Evolutionary conservation across 1,284 basidiomycete species (phyloP).

Genomic region (Albatrellus sp.): DNA sequence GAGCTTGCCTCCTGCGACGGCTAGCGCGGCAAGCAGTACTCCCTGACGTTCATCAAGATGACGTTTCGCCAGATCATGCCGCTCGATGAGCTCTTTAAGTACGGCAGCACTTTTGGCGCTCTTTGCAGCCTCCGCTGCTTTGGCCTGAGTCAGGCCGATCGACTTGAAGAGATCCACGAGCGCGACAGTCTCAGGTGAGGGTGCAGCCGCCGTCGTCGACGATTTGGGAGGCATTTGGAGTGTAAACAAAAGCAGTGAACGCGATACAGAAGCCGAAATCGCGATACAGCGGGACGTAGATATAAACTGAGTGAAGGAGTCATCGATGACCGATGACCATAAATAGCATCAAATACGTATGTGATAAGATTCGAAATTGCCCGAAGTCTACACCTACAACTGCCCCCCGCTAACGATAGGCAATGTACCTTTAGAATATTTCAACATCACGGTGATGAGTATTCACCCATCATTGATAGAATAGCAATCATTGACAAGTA

Average conservation of each 20-base stretch:
- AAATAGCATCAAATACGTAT: conserved; percentile 12
- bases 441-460: no score
- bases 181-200: conserved; percentile 18
- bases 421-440: no score
- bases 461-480: no score
- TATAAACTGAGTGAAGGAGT: conserved; percentile 2
- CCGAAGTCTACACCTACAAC: no score
- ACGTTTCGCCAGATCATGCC: conserved; percentile 34
- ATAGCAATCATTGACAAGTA: no score
- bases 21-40: conserved; percentile 58
- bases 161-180: conserved; percentile 65
- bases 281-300: conserved; percentile 3
- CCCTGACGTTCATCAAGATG: conserved; percentile 74
- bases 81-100: conserved; percentile 62
- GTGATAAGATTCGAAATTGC: no score
- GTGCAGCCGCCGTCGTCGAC: conserved; percentile 7
- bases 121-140: conserved; percentile 77
- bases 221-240: conserved; percentile 20
- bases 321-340: conserved; percentile 5
- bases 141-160: conserved; percentile 68
- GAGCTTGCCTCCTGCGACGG: conserved; percentile 52
- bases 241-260: neutral
- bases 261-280: conserved; percentile 3
- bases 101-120: conserved; percentile 63
- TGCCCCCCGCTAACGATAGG: no score